Evolutionary conservation across 116 monocot species (phyloP), one percentile per base, ranked within the genome.

Genomic region (Papilionanthe hybrid): DNA sequence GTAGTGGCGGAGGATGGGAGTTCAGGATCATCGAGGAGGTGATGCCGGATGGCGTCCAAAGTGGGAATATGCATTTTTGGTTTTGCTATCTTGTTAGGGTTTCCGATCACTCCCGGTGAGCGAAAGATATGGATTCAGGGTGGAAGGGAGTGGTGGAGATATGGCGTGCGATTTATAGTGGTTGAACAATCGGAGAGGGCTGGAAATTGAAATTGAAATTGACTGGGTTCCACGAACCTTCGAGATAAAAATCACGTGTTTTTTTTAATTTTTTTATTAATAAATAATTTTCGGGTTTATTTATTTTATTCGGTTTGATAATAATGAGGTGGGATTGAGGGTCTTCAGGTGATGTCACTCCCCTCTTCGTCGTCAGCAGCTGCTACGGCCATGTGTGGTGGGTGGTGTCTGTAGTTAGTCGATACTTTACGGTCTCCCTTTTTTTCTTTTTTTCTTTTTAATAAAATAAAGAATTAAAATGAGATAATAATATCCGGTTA

Each of bases 21-120:
- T 56, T 48, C 75, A 25, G 44, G 29, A 5, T 85, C 85, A 28
- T 88, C 82, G 20, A 88, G 85, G n/a, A 86, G 83, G 65, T 86
- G 83, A 13, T 42, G 83, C 23, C 83, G 80, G 76, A 83, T 80
- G 28, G 53, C 80, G 1, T 86, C 86, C 25, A 63, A 23, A 23
- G 63, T 63, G 13, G 83, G 78, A 9, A 72, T 23, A 28, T 49
- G 50, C 75, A 75, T 75, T 20, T 73, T 19, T 7, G 15, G 7
- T 72, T 49, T 53, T 53, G 53, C 53, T 15, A 13, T 50, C 1
- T 60, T 23, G 17, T 63, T 25, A 22, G 44, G 50, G 27, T 9
- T 75, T 42, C 44, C 44, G 73, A 15, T 73, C 22, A 44, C 44
- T 3, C 1, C 0, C 7, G 44, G 73, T 73, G 73, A 73, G n/a